These are phyloP conservation scores for Boechera divaricarpa DNA, from an alignment of 345 rosid genomes.

Conservation along the genomic window DNA sequence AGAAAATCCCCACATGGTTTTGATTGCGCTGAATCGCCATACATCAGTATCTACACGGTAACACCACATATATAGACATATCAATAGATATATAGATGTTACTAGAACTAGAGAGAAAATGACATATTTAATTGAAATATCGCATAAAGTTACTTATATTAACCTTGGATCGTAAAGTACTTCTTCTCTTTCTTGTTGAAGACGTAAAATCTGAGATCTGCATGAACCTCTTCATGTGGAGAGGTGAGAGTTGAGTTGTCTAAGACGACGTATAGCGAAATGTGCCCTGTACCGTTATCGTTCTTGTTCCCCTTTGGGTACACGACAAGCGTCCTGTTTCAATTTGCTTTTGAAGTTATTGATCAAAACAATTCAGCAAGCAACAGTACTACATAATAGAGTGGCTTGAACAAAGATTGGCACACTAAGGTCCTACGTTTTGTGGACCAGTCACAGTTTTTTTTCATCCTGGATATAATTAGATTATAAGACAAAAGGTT, in stretches of 20 bases:
- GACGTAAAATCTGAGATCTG: constrained; percentile 18
- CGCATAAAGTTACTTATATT: neutral
- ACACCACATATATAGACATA: neutral
- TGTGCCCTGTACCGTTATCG: constrained; percentile 12
- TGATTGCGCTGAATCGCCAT: constrained; percentile 10
- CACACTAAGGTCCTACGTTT: neutral
- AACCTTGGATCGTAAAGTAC: constrained; percentile 23
- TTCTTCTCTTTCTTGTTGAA: constrained; percentile 24
- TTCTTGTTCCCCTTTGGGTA: constrained; percentile 17
- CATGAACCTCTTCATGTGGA: constrained; percentile 2
- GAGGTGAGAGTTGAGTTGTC: constrained; percentile 24
- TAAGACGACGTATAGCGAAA: constrained; percentile 21
- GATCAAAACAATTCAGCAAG: neutral
- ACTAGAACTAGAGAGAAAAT: neutral
- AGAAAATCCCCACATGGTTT: constrained; percentile 28
- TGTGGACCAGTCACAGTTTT: neutral
- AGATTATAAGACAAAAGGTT: neutral
- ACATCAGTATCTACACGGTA: constrained; percentile 9
- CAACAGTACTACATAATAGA: neutral
- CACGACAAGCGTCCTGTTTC: constrained; percentile 19
- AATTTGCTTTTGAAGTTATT: neutral
- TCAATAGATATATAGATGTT: neutral
- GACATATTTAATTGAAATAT: neutral
- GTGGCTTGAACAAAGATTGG: neutral
- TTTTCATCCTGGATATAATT: neutral